These are phyloP conservation scores for Sphaceloma murrayae DNA, from an alignment of 2,329 filamentous ascomycete genomes.

Conservation along the genomic window DNA sequence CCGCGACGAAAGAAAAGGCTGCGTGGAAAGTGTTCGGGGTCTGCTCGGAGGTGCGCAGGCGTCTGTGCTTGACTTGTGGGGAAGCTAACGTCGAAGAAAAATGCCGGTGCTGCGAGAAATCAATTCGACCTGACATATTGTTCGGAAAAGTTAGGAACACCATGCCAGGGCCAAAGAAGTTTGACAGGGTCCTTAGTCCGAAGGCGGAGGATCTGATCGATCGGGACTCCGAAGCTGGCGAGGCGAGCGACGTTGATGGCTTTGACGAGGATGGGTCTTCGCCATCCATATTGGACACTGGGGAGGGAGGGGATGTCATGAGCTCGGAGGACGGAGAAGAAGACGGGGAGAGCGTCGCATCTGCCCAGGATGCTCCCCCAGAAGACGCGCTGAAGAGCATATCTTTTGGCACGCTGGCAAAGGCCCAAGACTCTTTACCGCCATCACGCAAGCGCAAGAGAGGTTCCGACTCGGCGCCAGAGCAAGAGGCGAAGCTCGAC, in stretches of 20 bases:
- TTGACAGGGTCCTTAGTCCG: slow-evolving; percentile 1
- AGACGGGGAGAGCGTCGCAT: slow-evolving; percentile 24
- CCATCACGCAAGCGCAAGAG: slow-evolving; percentile 35
- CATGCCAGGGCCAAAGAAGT: slow-evolving; percentile 6
- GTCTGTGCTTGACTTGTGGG: too few relatives aligned
- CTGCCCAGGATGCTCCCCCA: slow-evolving; percentile 29
- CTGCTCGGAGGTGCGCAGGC: too few relatives aligned
- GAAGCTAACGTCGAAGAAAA: too few relatives aligned
- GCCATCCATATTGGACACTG: slow-evolving; percentile 33
- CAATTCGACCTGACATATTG: slow-evolving; percentile 1
- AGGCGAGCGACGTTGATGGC: slow-evolving; percentile 20
- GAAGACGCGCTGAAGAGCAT: slow-evolving; percentile 48
- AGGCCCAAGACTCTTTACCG: slow-evolving; percentile 63
- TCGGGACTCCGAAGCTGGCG: too few relatives aligned
- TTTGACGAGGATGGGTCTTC: slow-evolving; percentile 34
- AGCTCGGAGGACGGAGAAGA: slow-evolving; percentile 18
- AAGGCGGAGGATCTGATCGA: slow-evolving; percentile 17
- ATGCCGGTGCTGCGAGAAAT: too few relatives aligned
- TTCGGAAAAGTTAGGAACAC: slow-evolving; percentile 8
- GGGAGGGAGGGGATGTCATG: slow-evolving; percentile 24
- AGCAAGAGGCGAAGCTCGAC: slow-evolving; percentile 39
- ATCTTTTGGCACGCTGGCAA: slow-evolving; percentile 83
- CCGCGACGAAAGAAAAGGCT: too few relatives aligned
- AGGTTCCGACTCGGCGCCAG: slow-evolving; percentile 28
- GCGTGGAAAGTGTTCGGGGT: too few relatives aligned